These are phyloP conservation scores for Yarrowia sp. DNA, from an alignment of 805 yeast genomes.

Conservation along the genomic window DNA sequence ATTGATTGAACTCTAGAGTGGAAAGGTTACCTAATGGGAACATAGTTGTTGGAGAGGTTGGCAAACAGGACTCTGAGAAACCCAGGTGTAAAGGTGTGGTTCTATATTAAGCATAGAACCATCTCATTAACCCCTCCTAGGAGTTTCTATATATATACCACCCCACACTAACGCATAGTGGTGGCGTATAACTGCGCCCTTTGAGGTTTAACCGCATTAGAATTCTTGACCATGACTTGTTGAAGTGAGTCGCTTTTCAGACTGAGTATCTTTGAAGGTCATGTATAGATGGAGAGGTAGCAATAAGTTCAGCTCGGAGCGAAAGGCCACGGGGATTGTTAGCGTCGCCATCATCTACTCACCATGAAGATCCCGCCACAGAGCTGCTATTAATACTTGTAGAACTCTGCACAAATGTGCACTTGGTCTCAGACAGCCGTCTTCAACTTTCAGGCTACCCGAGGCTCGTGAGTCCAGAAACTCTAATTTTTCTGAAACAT, in stretches of 20 bases:
- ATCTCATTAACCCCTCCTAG: background rate
- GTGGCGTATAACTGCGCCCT: background rate
- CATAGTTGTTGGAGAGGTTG: background rate
- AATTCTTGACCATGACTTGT: background rate
- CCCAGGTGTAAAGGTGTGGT: no score
- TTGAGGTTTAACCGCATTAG: background rate
- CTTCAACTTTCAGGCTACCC: background rate
- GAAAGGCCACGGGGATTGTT: background rate
- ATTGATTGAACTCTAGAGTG: background rate
- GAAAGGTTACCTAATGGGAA: background rate
- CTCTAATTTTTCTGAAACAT: background rate
- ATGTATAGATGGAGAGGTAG: background rate
- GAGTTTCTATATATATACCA: background rate
- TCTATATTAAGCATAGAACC: background rate
- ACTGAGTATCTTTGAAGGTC: background rate
- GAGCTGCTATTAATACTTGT: background rate
- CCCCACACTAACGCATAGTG: constrained; percentile 2
- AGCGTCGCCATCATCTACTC: background rate
- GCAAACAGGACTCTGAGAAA: no score
- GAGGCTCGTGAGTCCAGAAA: background rate
- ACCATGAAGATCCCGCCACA: no score
- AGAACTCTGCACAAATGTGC: background rate
- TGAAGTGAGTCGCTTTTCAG: background rate
- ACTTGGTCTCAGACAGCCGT: background rate
- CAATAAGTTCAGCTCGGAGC: background rate